Base-by-base conservation (phyloP, 257 asterid species). In the Penstemon newberryi region DNA sequence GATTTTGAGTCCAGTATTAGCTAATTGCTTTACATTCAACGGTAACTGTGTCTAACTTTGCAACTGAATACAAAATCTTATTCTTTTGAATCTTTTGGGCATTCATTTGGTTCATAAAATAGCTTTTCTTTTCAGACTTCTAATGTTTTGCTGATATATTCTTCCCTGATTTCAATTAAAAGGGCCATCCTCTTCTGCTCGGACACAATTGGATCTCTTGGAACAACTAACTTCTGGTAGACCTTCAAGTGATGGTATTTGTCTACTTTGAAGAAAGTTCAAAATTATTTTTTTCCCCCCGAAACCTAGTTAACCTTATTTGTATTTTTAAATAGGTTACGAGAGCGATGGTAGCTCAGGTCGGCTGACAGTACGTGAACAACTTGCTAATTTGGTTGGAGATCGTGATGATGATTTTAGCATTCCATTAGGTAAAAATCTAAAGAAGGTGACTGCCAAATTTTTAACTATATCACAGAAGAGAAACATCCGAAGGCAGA, bases 401-500 rank as follows among this genome's bases (percentile, higher is more conserved):
- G 97, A 86, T 5, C 77, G 94, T 54, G 96, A 85, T 4, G 92
- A 81, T 59, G 88, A 88, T 73, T 87, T 87, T 61, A 80, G 69
- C 76, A 77, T 93, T 63, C 96, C 94, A 6, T 78, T 90, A 60
- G 99, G 99, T 49, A 93, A 88, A 81, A 87, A 90, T 74, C 77
- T 93, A 47, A 90, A 93, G 85, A 88, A 87, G 82, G 70, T 82
- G 66, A 88, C 82, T 13, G 78, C 89, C 39, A 90, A 88, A 79
- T 84, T 90, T 81, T 83, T 90, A 67, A 87, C 97, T 8, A 73
- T 73, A 61, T 93, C 96, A 10, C 96, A 93, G 85, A 90, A 85
- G 88, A 90, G 97, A 80, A 93, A 93, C 75, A 93, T 93, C 78
- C 79, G 64, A 78, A 84, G 97, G 65, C 97, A 90, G 77, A 55